phyloP scores from a whole-genome alignment of 768 basidiomycete species.

The Mycena filopes region DNA sequence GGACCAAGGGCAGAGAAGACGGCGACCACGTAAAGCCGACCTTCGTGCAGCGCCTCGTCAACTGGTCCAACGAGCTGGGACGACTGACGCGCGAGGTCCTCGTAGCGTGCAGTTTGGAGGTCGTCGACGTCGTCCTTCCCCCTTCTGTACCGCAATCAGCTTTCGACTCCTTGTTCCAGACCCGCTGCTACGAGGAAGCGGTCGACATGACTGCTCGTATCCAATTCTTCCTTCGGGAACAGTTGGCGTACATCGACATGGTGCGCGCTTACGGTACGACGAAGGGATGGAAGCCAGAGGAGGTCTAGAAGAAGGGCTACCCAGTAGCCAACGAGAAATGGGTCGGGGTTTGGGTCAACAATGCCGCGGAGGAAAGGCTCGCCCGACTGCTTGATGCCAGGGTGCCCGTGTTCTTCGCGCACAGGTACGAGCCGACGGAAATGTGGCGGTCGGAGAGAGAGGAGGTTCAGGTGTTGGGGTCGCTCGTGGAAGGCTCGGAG shows the following conservation, averaged over 20 bases:
- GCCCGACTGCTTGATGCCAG: background rate
- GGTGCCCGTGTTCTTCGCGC: background rate
- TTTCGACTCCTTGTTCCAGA: background rate
- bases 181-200: background rate
- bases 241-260: background rate
- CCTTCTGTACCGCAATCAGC: too few species aligned
- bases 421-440: background rate
- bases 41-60: background rate
- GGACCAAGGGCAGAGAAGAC: background rate
- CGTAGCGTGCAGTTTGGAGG: background rate
- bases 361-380: background rate
- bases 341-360: background rate
- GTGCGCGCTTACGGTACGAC: background rate
- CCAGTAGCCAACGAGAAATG: background rate
- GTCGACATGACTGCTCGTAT: background rate
- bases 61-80: background rate
- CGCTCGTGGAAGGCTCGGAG: background rate
- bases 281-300: too few species aligned
- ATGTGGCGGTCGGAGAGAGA: background rate
- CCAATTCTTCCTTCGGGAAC: background rate
- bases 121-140: background rate
- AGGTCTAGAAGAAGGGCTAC: background rate
- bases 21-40: background rate
- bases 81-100: background rate
- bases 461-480: too few species aligned